Evolutionary conservation across 345 rosid genomes (phyloP), one percentile per base, ranked within the genome.

Genomic region (Lepidium didymum): DNA sequence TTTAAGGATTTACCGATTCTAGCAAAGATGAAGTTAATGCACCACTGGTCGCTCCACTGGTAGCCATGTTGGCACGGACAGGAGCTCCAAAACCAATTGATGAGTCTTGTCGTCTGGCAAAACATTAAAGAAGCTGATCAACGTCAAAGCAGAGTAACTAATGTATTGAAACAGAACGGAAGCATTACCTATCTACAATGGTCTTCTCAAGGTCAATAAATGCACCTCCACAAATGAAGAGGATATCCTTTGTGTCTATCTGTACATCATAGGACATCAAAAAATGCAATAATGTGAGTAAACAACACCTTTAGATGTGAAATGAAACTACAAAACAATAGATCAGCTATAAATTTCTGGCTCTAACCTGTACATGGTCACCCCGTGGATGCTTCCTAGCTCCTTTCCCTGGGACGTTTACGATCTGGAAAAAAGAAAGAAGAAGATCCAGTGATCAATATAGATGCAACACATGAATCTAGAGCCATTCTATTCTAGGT

Each of bases 71-170:
- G 67, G 96, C 97, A 63, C 96, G 96, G 27, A 93, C 95, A 72
- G 97, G 96, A 72, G 96, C 98, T 78, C 98, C 97, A 77, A 93
- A 93, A 65, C 98, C 98, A 67, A 93, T 93, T 29, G 97, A 93
- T 45, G 97, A 86, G 77, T 87, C 97, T 80, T 90, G 97, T 31
- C 89, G 89, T 81, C 98, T 93, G 78, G 44, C 10, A 64, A 8
- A 79, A 65, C 65, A 65, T 8, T 43, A 72, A 4, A 31, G 61
- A 63, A 10, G 57, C 5, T 72, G 35, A 72, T 37, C 66, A 62
- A 13, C 27, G 40, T 73, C 29, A 46, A 74, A 43, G 51, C 66
- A 9, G 52, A 52, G 27, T n/a, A 41, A 25, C 2, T 31, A 56
- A 35, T 56, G 40, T 38, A 56, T 4, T 35, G 61, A 19, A 40